Evolutionary conservation across 148 eudicot species (phyloP).

Genomic region (Selenicereus undatus): DNA sequence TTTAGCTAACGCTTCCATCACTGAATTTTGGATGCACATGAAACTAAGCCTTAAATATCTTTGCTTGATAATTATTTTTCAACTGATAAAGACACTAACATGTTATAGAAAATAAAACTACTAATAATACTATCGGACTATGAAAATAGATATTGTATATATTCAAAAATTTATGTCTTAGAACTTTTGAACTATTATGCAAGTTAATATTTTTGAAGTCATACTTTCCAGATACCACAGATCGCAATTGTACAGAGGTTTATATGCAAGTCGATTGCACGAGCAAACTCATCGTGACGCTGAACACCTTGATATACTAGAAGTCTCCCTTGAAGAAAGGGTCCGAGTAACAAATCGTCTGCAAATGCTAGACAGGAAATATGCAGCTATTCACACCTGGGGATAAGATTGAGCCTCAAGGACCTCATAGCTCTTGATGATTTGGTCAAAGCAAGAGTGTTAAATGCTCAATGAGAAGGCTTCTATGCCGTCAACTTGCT

Average conservation of each 20-base stretch:
- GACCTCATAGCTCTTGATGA: neutral
- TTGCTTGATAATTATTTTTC: too few species aligned
- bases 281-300: neutral
- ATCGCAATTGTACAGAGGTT: neutral
- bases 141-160: too few species aligned
- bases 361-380: neutral
- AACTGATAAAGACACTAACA: too few species aligned
- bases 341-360: neutral
- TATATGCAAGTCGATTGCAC: neutral
- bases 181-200: too few species aligned
- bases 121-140: too few species aligned
- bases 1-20: too few species aligned
- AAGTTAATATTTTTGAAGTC: too few species aligned
- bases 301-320: neutral
- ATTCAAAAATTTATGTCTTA: too few species aligned
- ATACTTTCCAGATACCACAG: too few species aligned
- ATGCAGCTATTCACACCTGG: neutral
- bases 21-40: too few species aligned
- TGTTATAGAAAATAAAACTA: too few species aligned
- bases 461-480: neutral
- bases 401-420: neutral
- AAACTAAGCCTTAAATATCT: too few species aligned
- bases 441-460: neutral
- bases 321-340: neutral
- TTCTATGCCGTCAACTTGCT: neutral